Percentiles rank a stretch among this genome's conserved stretches.
phyloP scores from a whole-genome alignment of 2,329 filamentous ascomycete genomes.

The Trichoderma citrinoviride region DNA sequence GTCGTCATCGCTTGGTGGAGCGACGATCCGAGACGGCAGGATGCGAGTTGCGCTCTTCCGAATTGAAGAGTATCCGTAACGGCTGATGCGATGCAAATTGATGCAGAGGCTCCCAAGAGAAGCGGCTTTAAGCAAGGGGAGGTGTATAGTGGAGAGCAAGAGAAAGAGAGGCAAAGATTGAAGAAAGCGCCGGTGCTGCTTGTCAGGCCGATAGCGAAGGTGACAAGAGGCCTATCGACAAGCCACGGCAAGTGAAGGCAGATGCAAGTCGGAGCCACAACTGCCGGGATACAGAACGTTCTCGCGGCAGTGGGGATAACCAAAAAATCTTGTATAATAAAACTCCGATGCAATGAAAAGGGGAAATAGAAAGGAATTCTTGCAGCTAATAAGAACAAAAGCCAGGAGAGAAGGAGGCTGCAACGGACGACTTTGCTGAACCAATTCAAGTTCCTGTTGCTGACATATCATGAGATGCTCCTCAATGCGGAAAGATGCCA shows the following conservation, averaged over 20 bases:
- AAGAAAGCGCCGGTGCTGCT: background rate
- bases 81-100: background rate
- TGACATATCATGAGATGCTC: constrained; percentile 21
- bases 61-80: background rate
- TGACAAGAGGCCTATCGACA: background rate
- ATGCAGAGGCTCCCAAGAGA: background rate
- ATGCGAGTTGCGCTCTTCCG: background rate
- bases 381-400: background rate
- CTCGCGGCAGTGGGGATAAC: background rate
- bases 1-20: constrained; percentile 1
- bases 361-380: background rate
- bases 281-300: background rate
- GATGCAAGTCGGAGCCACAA: background rate
- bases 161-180: background rate
- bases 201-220: constrained; percentile 7
- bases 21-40: background rate
- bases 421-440: background rate
- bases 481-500: constrained; percentile 26
- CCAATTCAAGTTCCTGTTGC: background rate
- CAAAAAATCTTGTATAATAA: constrained; percentile 5
- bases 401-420: background rate
- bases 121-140: background rate
- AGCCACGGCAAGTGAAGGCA: constrained; percentile 15
- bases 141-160: background rate
- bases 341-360: background rate